Conservation (phyloP, 768 basidiomycete species). For the Rhodotorula babjevae region DNA sequence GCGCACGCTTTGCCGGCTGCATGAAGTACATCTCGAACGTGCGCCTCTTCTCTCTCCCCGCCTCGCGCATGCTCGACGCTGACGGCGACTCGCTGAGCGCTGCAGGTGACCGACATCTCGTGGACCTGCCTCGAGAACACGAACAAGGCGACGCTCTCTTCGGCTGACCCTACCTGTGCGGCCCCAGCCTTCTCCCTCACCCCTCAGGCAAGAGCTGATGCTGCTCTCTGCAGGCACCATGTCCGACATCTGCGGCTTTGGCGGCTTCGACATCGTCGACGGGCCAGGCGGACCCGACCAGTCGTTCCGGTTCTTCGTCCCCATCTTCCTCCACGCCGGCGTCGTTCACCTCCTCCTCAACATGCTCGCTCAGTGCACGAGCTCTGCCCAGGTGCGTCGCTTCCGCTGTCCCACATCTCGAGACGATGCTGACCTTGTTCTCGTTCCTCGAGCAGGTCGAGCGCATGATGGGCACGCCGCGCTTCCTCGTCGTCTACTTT, state of each 20-base stretch:
- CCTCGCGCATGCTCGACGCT: neutral
- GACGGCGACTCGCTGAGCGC: neutral
- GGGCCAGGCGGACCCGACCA: conserved; percentile 52
- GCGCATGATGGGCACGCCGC: conserved; percentile 71
- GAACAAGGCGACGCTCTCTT: conserved; percentile 25
- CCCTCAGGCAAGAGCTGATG: neutral
- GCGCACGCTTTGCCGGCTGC: conserved; percentile 88
- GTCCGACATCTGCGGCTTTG: conserved; percentile 81
- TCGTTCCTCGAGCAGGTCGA: conserved; percentile 59
- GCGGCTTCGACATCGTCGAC: conserved; percentile 55
- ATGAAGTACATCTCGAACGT: conserved; percentile 67
- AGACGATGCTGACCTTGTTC: too few species aligned
- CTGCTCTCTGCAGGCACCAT: conserved; percentile 62
- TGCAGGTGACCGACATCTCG: conserved; percentile 33
- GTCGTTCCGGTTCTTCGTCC: conserved; percentile 55
- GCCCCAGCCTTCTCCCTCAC: neutral
- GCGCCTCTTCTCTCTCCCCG: conserved; percentile 54
- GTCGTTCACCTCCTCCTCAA: conserved; percentile 86
- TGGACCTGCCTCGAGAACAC: conserved; percentile 34
- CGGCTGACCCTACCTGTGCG: conserved; percentile 46
- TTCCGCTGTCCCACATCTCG: too few species aligned
- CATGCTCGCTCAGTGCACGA: conserved; percentile 74
- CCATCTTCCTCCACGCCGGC: conserved; percentile 80
- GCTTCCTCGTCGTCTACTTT: conserved; percentile 80
- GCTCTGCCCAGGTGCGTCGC: conserved; percentile 54